Conservation (phyloP, 1,139 yeast genomes). For the Yamadazyma atlantica region DNA sequence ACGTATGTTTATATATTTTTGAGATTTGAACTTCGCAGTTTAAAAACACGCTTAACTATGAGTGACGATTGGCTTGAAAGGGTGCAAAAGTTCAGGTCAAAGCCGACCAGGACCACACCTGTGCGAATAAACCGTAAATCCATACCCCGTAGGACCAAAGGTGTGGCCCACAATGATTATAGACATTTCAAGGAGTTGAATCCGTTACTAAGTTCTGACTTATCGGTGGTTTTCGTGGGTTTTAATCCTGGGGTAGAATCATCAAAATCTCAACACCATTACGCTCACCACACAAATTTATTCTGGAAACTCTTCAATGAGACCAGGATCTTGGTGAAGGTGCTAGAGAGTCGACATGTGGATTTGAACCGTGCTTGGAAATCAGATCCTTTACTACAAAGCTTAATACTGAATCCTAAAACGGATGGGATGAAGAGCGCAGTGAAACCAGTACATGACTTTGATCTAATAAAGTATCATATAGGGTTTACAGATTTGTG, state of each 20-base stretch:
- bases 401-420: no score
- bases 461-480: slow-evolving; percentile 40
- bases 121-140: no score
- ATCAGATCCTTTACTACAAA: slow-evolving; percentile 1
- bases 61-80: no score
- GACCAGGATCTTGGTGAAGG: slow-evolving; percentile 41
- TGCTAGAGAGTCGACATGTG: slow-evolving; percentile 10
- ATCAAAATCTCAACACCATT: slow-evolving; percentile 64
- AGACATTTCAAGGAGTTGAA: slow-evolving; percentile 24
- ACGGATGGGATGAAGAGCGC: no score
- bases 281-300: slow-evolving; percentile 68
- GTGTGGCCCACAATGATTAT: no score
- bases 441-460: slow-evolving; percentile 57
- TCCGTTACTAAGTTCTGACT: slow-evolving; percentile 34
- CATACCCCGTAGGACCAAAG: no score
- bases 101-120: no score
- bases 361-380: slow-evolving; percentile 4
- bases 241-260: slow-evolving; percentile 74
- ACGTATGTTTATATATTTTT: no score
- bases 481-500: slow-evolving; percentile 77
- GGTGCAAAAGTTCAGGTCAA: no score
- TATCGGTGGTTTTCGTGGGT: slow-evolving; percentile 60
- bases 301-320: slow-evolving; percentile 70
- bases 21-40: no score
- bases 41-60: no score